Evolutionary conservation across 345 rosid species (phyloP).

Genomic region (Citropsis articulata): DNA sequence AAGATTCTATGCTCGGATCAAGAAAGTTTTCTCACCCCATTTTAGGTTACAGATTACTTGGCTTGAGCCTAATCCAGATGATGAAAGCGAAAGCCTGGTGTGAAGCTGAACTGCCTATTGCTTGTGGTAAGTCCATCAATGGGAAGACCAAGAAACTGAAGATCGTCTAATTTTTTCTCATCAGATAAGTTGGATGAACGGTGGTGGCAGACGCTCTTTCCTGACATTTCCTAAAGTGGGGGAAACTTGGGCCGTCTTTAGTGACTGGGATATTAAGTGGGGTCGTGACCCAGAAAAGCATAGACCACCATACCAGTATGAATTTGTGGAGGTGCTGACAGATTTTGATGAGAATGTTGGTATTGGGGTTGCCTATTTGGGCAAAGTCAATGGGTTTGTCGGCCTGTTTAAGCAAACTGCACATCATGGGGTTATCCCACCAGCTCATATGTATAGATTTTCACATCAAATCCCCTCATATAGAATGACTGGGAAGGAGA

Average conservation of each 20-base stretch:
- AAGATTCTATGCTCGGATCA: conserved; percentile 62
- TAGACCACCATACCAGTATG: conserved; percentile 46
- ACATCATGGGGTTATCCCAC: conserved; percentile 27
- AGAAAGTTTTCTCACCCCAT: conserved; percentile 47
- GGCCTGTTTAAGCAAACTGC: conserved; percentile 47
- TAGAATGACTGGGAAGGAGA: conserved; percentile 70
- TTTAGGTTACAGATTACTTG: conserved; percentile 69
- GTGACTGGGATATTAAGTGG: conserved; percentile 68
- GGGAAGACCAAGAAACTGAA: conserved; percentile 35
- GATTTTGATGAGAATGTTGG: conserved; percentile 50
- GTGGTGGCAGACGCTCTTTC: conserved; percentile 18
- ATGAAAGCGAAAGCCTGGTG: conserved; percentile 31
- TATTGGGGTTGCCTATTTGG: conserved; percentile 60
- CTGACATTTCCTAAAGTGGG: conserved; percentile 64
- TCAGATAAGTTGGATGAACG: conserved; percentile 26
- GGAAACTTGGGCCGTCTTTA: conserved; percentile 87
- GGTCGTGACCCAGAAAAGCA: conserved; percentile 41
- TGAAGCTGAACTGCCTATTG: conserved; percentile 50
- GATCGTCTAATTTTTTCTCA: conserved; percentile 72
- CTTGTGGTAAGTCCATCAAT: conserved; percentile 53
- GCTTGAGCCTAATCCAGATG: conserved; percentile 58
- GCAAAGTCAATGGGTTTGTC: conserved; percentile 77
- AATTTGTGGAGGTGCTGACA: conserved; percentile 64
- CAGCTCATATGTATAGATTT: conserved; percentile 57
- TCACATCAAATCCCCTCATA: conserved; percentile 72